Conservation (phyloP, 768 basidiomycete genomes). For the Nidularia pulvinata region DNA sequence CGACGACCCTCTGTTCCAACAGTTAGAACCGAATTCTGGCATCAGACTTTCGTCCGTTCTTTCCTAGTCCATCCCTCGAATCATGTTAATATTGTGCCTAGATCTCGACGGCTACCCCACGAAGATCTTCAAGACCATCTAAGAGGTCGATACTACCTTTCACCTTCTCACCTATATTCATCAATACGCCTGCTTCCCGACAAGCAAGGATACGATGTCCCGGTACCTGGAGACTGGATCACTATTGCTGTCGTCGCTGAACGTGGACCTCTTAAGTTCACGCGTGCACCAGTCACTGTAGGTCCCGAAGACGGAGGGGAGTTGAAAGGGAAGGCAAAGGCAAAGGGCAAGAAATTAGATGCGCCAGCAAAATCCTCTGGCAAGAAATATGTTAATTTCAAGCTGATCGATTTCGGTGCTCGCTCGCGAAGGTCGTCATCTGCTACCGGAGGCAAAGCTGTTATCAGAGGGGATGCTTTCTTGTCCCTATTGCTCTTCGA, state of each 20-base stretch:
- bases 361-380: constrained; percentile 43
- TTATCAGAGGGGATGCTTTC: constrained; percentile 80
- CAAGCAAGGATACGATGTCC: constrained; percentile 88
- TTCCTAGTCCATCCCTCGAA: constrained; percentile 1
- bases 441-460: constrained; percentile 51
- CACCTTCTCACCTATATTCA: constrained; percentile 90
- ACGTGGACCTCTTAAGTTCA: constrained; percentile 77
- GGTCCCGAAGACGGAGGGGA: constrained; percentile 38
- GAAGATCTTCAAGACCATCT: constrained; percentile 82
- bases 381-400: constrained; percentile 86
- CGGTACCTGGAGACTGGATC: constrained; percentile 92
- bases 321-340: constrained; percentile 32
- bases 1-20: constrained; percentile 78
- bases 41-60: constrained; percentile 77
- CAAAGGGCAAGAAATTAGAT: constrained; percentile 30
- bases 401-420: constrained; percentile 80
- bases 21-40: constrained; percentile 88
- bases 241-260: constrained; percentile 97
- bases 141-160: constrained; percentile 81
- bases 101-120: constrained; percentile 73
- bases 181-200: constrained; percentile 74
- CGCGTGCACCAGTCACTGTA: constrained; percentile 60
- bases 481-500: constrained; percentile 89
- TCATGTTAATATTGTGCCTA: constrained; percentile 24
- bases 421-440: constrained; percentile 45